phyloP scores from a whole-genome alignment of 306 rosid species.

The Oemleria cerasiformis region DNA sequence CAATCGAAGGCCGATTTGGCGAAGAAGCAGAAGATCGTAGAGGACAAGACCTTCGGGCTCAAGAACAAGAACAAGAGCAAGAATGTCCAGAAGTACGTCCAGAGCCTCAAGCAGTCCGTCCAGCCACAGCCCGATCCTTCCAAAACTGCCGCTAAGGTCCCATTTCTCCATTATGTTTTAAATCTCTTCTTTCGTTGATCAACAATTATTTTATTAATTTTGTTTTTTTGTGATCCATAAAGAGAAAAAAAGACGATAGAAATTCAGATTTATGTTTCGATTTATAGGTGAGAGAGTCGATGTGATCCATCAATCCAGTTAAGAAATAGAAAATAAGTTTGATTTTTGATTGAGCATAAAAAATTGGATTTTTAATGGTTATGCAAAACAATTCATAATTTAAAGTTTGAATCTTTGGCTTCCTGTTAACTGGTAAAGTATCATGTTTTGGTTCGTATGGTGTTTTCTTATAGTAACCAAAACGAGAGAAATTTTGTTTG shows the following conservation, averaged over 20 bases:
- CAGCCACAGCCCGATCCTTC: conserved; percentile 53
- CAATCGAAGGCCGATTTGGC: conserved; percentile 71
- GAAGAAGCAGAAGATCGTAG: conserved; percentile 93
- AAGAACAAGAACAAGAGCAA: conserved; percentile 95
- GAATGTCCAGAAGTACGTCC: conserved; percentile 78
- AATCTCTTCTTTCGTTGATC: background rate
- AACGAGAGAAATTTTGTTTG: background rate
- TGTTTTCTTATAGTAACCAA: background rate
- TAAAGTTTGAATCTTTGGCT: background rate
- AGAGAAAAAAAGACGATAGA: background rate
- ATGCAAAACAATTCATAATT: background rate
- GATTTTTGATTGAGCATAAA: background rate
- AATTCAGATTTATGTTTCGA: background rate
- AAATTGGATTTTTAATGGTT: background rate
- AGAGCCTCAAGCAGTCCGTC: conserved; percentile 67
- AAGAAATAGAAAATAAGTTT: background rate
- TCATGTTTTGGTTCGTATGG: background rate
- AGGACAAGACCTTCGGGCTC: conserved; percentile 96
- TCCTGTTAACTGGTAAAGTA: background rate
- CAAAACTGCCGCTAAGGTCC: conserved; percentile 60
- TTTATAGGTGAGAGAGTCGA: background rate
- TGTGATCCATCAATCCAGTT: background rate
- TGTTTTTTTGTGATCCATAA: background rate
- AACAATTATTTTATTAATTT: background rate
- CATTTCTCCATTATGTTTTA: background rate